phyloP scores from a whole-genome alignment of 208 protist genomes.

The Crithidia brevicula region DNA sequence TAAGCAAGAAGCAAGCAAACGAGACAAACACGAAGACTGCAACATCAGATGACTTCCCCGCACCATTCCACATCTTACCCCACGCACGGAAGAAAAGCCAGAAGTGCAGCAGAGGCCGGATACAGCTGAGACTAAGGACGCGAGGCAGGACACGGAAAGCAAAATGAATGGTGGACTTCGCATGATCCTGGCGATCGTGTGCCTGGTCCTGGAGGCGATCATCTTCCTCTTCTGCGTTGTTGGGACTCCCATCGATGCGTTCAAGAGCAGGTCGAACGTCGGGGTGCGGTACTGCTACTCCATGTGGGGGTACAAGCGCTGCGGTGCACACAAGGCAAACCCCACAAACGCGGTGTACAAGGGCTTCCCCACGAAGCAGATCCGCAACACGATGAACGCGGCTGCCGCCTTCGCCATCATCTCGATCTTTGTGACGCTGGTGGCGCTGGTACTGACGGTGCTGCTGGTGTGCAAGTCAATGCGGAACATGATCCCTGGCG shows the following conservation, averaged over 20 bases:
- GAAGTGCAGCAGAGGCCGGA: not conserved
- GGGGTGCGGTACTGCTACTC: conserved; percentile 29
- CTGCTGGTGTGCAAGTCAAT: conserved; percentile 27
- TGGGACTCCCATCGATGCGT: conserved; percentile 42
- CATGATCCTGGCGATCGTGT: conserved; percentile 5
- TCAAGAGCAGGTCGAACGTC: conserved; percentile 1
- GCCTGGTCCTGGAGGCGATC: conserved; percentile 33
- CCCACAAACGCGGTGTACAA: conserved; percentile 13
- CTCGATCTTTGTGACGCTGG: conserved; percentile 41
- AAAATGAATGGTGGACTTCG: not conserved
- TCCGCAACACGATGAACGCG: conserved; percentile 30
- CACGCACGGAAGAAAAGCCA: not conserved
- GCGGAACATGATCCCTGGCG: conserved; percentile 10
- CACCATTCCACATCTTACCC: not conserved
- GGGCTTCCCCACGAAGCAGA: conserved; percentile 26
- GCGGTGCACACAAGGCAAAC: conserved; percentile 23
- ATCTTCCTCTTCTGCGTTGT: conserved; percentile 41
- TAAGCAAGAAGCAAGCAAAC: too few relatives aligned
- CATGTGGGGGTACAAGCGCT: conserved; percentile 42
- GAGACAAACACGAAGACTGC: too few relatives aligned
- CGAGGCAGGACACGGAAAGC: not conserved
- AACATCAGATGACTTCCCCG: not conserved
- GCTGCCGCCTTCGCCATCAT: conserved; percentile 48
- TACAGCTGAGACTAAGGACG: not conserved
- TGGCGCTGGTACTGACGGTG: conserved; percentile 24